A percentile compares a stretch with the other conserved stretches of the same genome.
phyloP scores from a whole-genome alignment of 1,284 basidiomycete species.

The Moesziomyces sp. region DNA sequence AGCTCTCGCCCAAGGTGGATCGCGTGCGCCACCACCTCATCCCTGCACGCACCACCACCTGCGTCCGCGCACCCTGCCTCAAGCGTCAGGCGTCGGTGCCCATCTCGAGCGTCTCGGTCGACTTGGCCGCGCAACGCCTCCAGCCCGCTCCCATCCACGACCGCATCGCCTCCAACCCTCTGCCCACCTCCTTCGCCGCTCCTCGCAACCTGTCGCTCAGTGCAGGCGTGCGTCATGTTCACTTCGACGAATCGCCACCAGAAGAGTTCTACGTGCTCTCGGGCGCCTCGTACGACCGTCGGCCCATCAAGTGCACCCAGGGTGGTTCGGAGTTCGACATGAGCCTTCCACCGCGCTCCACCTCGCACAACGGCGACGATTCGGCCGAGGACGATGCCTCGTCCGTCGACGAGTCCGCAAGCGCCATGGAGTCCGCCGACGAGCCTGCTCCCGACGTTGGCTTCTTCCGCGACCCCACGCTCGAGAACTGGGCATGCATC shows the following conservation, averaged over 20 bases:
- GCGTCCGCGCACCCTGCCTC: constrained; percentile 49
- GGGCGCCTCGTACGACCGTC: constrained; percentile 52
- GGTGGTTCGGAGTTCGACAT: constrained; percentile 56
- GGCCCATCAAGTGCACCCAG: constrained; percentile 58
- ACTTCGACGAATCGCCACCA: constrained; percentile 53
- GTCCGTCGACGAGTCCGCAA: constrained; percentile 11
- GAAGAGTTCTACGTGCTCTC: constrained; percentile 50
- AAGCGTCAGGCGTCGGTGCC: constrained; percentile 39
- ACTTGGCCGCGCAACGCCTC: constrained; percentile 19
- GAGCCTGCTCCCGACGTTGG: constrained; percentile 39
- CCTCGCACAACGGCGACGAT: constrained; percentile 43
- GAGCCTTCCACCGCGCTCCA: constrained; percentile 46
- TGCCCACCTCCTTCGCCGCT: constrained; percentile 31
- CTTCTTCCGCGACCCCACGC: constrained; percentile 23
- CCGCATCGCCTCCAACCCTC: constrained; percentile 26
- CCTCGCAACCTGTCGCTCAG: constrained; percentile 25
- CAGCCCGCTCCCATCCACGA: constrained; percentile 18
- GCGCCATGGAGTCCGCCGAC: constrained; percentile 25
- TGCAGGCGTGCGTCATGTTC: constrained; percentile 37
- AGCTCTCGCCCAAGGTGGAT: constrained; percentile 35
- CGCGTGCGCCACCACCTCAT: constrained; percentile 50
- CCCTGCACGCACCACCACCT: constrained; percentile 40
- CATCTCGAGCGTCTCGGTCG: constrained; percentile 19
- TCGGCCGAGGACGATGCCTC: constrained; percentile 33
- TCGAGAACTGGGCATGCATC: constrained; percentile 55